Conservation (phyloP, 176 grass and related monocot species). For the Oryza glumipatula region DNA sequence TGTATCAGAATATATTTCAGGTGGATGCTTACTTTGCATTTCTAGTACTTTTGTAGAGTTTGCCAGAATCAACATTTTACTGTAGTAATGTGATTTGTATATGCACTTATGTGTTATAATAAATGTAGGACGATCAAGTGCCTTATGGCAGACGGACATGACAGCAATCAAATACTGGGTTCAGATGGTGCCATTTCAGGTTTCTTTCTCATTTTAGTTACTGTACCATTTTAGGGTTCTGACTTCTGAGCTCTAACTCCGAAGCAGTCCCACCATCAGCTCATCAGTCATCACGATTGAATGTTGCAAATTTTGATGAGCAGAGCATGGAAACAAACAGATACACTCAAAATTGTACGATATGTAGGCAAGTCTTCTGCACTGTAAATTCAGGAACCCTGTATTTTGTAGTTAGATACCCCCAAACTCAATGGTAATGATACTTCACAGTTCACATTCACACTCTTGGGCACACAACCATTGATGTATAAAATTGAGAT, state of each 20-base stretch:
- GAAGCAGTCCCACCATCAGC: not conserved
- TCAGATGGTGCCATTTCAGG: conserved; percentile 33
- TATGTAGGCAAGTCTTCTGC: not conserved
- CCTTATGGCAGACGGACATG: conserved; percentile 66
- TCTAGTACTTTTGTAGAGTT: not conserved
- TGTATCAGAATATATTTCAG: conserved; percentile 60
- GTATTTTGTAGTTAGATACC: not conserved
- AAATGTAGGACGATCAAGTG: conserved; percentile 70
- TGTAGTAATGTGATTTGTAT: not conserved
- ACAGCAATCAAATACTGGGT: conserved; percentile 33
- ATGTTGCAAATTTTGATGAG: not conserved
- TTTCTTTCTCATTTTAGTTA: conserved; percentile 16
- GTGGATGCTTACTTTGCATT: conserved; percentile 37
- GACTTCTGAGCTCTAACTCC: not conserved
- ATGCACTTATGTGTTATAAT: conserved; percentile 26
- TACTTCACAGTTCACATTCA: not conserved
- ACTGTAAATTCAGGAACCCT: not conserved
- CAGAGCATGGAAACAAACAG: conserved; percentile 10
- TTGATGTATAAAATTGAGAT: not conserved
- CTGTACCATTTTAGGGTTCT: not conserved
- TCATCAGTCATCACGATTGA: not conserved
- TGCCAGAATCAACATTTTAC: not conserved
- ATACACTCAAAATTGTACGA: not conserved
- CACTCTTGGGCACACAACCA: not conserved
- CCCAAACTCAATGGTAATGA: not conserved